These are phyloP conservation scores for Nyssa sinensis DNA, from an alignment of 148 eudicot genomes.

Conservation along the genomic window DNA sequence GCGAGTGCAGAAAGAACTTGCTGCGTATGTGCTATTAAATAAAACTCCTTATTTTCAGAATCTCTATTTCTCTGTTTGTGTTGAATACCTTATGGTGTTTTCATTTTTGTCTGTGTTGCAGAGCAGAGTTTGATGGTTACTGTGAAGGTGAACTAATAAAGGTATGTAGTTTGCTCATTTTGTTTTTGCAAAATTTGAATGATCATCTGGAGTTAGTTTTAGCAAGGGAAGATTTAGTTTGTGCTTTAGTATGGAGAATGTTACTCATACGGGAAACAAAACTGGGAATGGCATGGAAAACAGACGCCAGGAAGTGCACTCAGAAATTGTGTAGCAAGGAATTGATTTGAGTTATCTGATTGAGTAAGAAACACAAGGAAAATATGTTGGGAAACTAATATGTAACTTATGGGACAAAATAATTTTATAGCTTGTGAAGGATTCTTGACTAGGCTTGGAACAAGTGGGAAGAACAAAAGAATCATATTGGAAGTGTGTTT, in stretches of 20 bases:
- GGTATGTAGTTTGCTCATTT: slow-evolving; percentile 38
- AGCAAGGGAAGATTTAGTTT: not conserved
- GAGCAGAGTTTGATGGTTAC: slow-evolving; percentile 97
- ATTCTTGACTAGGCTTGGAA: not conserved
- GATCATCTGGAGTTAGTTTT: not conserved
- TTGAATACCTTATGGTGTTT: slow-evolving; percentile 5
- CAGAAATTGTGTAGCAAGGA: not conserved
- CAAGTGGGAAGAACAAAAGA: too few species aligned
- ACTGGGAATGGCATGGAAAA: not conserved
- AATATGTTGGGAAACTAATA: not conserved
- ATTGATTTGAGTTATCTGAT: too few species aligned
- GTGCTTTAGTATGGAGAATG: not conserved
- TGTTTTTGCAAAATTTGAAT: not conserved
- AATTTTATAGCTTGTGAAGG: too few species aligned
- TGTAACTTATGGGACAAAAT: not conserved
- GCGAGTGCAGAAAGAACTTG: slow-evolving; percentile 88
- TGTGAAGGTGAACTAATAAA: slow-evolving; percentile 94
- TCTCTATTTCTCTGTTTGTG: not conserved
- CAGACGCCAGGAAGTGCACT: not conserved
- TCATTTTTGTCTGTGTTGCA: slow-evolving; percentile 33
- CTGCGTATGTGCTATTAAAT: slow-evolving; percentile 52
- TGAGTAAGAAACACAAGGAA: not conserved
- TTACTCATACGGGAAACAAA: not conserved
- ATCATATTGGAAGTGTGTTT: too few species aligned
- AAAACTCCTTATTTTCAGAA: not conserved